These are phyloP conservation scores for Vitellaria paradoxa DNA, from an alignment of 179 eudicot species.

Conservation along the genomic window DNA sequence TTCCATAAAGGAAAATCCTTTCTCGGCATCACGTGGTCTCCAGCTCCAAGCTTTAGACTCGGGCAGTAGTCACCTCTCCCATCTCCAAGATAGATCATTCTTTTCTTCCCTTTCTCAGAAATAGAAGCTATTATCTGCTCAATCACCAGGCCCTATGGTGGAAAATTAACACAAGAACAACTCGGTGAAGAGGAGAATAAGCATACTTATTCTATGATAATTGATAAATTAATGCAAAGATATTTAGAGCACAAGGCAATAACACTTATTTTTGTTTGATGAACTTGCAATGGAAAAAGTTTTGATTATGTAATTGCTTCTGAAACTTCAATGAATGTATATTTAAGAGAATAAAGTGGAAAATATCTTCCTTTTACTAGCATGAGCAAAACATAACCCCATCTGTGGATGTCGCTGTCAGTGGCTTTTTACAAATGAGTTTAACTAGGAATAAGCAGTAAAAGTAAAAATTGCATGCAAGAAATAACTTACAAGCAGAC, in stretches of 20 bases:
- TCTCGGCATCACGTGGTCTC: constrained; percentile 77
- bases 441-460: neutral
- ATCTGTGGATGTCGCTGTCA: too few relatives aligned
- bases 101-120: constrained; percentile 30
- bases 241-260: too few relatives aligned
- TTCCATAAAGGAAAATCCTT: constrained; percentile 56
- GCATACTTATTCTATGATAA: too few relatives aligned
- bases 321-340: neutral
- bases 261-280: neutral
- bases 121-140: constrained; percentile 39
- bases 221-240: too few relatives aligned
- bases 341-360: neutral
- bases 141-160: constrained; percentile 58
- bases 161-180: neutral
- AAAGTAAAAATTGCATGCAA: neutral
- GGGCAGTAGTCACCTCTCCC: constrained; percentile 88
- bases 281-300: neutral
- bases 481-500: neutral
- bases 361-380: neutral
- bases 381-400: neutral
- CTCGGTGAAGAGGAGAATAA: neutral
- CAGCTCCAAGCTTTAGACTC: constrained; percentile 48
- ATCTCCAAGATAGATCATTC: constrained; percentile 74
- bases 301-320: neutral
- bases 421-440: neutral